Percentiles rank a stretch among this genome's conserved stretches.
Conservation (phyloP, 2,329 filamentous ascomycete genomes). For the Exophiala sp. region DNA sequence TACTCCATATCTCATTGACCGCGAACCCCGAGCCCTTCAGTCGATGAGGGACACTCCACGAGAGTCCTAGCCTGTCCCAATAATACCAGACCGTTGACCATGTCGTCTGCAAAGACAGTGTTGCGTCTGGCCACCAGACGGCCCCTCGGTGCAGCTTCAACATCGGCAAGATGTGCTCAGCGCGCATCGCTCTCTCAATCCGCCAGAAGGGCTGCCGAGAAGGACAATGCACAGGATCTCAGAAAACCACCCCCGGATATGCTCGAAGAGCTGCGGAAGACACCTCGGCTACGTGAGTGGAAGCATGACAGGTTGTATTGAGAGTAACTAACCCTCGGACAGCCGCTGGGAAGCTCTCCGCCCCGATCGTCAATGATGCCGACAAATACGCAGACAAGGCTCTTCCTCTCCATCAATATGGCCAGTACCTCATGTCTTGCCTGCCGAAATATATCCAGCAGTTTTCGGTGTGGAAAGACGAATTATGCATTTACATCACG, state of each 20-base stretch:
- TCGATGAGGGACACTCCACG: not conserved
- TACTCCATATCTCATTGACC: too few species aligned
- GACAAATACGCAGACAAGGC: conserved; percentile 88
- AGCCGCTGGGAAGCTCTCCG: conserved; percentile 61
- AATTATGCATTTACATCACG: conserved; percentile 88
- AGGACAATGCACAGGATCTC: conserved; percentile 13
- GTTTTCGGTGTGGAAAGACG: conserved; percentile 99
- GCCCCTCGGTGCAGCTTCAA: conserved; percentile 35
- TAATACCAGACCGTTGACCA: conserved; percentile 19
- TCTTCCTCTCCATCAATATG: conserved; percentile 85
- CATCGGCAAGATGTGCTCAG: conserved; percentile 31
- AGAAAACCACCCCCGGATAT: conserved; percentile 50
- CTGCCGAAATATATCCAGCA: conserved; percentile 98
- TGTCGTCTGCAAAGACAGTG: conserved; percentile 43
- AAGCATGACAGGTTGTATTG: not conserved
- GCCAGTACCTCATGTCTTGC: conserved; percentile 92
- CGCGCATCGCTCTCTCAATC: conserved; percentile 33
- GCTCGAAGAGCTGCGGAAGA: conserved; percentile 61
- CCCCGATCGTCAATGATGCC: conserved; percentile 77
- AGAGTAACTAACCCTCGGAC: conserved; percentile 15
- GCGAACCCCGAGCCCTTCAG: too few species aligned
- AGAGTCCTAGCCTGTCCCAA: not conserved
- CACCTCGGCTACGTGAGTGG: conserved; percentile 46
- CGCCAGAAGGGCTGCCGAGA: conserved; percentile 9
- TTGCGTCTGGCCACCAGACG: conserved; percentile 41